phyloP scores from a whole-genome alignment of 306 rosid species.

The Carpinus viminea region DNA sequence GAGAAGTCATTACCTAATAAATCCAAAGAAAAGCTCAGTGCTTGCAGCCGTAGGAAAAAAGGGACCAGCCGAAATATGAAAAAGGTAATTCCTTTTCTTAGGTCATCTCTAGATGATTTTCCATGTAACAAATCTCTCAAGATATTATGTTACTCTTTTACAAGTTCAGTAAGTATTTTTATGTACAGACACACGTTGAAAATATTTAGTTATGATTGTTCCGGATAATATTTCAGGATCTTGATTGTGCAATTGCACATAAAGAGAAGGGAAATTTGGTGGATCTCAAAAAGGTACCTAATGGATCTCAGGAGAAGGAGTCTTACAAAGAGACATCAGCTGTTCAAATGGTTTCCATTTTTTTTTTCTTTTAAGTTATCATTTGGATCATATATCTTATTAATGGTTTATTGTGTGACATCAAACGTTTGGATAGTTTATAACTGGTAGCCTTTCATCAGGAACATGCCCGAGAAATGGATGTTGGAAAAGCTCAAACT shows the following conservation, averaged over 20 bases:
- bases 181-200: conserved; percentile 19
- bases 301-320: conserved; percentile 10
- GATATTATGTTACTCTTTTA: conserved; percentile 43
- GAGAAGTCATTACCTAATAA: conserved; percentile 41
- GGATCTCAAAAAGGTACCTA: conserved; percentile 39
- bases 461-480: conserved; percentile 50
- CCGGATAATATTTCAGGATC: conserved; percentile 50
- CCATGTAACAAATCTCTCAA: conserved; percentile 37
- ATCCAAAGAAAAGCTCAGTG: no score
- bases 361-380: conserved; percentile 5
- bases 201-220: conserved; percentile 37
- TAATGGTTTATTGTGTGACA: conserved; percentile 27
- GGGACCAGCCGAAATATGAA: not conserved
- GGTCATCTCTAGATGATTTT: conserved; percentile 36
- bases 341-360: conserved; percentile 47
- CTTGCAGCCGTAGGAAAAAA: no score
- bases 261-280: conserved; percentile 43
- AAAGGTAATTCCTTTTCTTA: conserved; percentile 50
- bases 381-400: conserved; percentile 34
- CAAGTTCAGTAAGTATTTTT: conserved; percentile 29
- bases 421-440: conserved; percentile 44
- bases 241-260: conserved; percentile 37
- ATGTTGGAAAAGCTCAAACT: conserved; percentile 52
- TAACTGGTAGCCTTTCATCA: conserved; percentile 59
- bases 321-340: conserved; percentile 37